A percentile compares a stretch with the other conserved stretches of the same genome.
Conservation (phyloP, 768 basidiomycete species). For the Termitomyces sp. region DNA sequence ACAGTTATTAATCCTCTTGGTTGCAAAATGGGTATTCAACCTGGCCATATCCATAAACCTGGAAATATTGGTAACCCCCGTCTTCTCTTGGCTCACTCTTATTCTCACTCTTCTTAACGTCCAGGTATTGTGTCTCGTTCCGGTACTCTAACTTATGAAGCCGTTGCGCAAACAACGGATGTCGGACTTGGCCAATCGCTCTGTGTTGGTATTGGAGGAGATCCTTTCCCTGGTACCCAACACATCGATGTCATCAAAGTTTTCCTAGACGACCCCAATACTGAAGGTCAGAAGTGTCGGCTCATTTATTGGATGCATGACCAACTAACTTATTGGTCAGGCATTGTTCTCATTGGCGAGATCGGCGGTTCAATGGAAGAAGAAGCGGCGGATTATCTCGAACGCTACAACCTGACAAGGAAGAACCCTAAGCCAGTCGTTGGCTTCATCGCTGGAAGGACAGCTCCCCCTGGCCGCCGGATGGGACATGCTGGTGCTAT, state of each 20-base stretch:
- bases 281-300: constrained; percentile 61
- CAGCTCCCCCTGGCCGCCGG: constrained; percentile 95
- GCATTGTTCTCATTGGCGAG: constrained; percentile 97
- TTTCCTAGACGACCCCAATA: constrained; percentile 91
- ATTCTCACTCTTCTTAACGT: background rate
- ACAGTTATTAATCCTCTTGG: constrained; percentile 91
- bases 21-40: constrained; percentile 99
- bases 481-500: constrained; percentile 99
- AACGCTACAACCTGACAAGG: constrained; percentile 88
- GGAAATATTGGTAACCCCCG: constrained; percentile 78
- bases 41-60: constrained; percentile 95
- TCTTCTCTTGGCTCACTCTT: background rate
- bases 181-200: constrained; percentile 96
- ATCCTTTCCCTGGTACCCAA: constrained; percentile 95
- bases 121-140: constrained; percentile 93
- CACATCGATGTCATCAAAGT: constrained; percentile 96
- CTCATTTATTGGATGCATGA: background rate
- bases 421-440: constrained; percentile 91
- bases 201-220: constrained; percentile 96
- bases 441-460: constrained; percentile 96
- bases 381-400: constrained; percentile 95
- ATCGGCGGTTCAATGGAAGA: constrained; percentile 99
- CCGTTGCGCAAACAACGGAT: constrained; percentile 94
- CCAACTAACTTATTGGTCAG: constrained; percentile 32
- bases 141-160: constrained; percentile 96